A percentile compares a stretch with the other conserved stretches of the same genome.
Conservation (phyloP, 108 stramenopile species). For the Cyclotella choctawhatcheeana region DNA sequence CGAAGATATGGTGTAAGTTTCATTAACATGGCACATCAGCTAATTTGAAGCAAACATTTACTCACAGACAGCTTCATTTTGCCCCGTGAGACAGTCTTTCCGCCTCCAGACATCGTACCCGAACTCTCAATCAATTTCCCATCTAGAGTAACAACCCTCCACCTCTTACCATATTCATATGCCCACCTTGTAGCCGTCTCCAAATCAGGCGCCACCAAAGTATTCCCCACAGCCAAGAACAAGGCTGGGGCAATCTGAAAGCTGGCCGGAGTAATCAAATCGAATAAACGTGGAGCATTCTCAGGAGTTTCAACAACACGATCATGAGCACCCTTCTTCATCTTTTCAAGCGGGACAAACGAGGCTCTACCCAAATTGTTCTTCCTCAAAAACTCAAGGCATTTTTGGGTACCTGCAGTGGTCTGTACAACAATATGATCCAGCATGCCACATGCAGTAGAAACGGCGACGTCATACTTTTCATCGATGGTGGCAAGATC, state of each 20-base stretch:
- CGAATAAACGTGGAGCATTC: slow-evolving; percentile 90
- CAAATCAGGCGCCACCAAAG: slow-evolving; percentile 95
- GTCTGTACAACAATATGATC: slow-evolving; percentile 97
- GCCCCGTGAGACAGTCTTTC: slow-evolving; percentile 78
- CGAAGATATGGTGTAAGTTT: slow-evolving; percentile 12
- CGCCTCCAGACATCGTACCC: slow-evolving; percentile 99
- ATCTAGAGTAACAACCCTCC: slow-evolving; percentile 94
- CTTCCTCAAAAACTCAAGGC: slow-evolving; percentile 91
- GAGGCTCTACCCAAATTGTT: slow-evolving; percentile 94
- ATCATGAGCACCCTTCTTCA: slow-evolving; percentile 91
- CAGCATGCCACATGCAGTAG: slow-evolving; percentile 93
- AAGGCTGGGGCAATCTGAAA: slow-evolving; percentile 88
- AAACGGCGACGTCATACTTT: slow-evolving; percentile 97
- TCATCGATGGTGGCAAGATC: slow-evolving; percentile 91
- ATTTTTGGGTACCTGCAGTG: slow-evolving; percentile 92
- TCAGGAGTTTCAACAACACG: slow-evolving; percentile 86
- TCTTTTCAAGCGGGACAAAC: slow-evolving; percentile 95
- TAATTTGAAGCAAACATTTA: too few relatives aligned
- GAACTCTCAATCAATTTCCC: slow-evolving; percentile 97
- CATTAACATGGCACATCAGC: too few relatives aligned
- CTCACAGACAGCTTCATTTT: slow-evolving; percentile 87
- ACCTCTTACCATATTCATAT: slow-evolving; percentile 88
- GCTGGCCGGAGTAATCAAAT: slow-evolving; percentile 79
- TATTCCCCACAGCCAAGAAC: slow-evolving; percentile 93
- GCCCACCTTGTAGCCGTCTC: slow-evolving; percentile 93